Base-by-base conservation (phyloP, 2,329 filamentous ascomycete genomes). In the Paecilomyces niveus region DNA sequence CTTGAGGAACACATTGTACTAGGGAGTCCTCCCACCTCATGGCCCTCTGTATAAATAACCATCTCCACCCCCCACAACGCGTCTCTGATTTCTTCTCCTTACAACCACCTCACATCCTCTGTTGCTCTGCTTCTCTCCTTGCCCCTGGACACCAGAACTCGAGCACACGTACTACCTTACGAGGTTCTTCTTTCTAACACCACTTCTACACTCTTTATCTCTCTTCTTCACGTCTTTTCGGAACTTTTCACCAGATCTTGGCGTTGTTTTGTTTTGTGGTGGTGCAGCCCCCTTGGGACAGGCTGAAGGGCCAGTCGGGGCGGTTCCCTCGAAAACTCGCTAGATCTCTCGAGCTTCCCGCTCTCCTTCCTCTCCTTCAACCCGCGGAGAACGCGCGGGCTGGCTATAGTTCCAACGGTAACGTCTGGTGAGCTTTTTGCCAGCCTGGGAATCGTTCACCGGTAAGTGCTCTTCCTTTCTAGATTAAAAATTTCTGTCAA, bases 341-440 rank as follows among this genome's bases (percentile, higher is more conserved):
- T 59, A 35, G 54, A 63, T 64, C 63, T 65, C 66, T 45, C 66
- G 63, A 65, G 62, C 64, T 64, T 45, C 63, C 62, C 64, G 63
- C 63, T 58, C 57, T 64, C 58, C 58, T 53, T 66, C 63, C 60
- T 61, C 62, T 60, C 60, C 58, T 61, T 62, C 65, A 67, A 67
- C 68, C 67, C 63, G 66, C 66, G 64, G 62, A 67, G 63, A 59
- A 65, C 67, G 65, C 65, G 65, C 65, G 67, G 68, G 67, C 64
- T 67, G 64, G 64, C 68, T 65, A 67, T 65, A 62, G 64, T 63
- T 67, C 61, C 67, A 62, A 65, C 66, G 64, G 64, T 68, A 67
- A 68, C 67, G 66, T 65, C 65, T 66, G 65, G 66, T 66, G 62
- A 64, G 63, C 65, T 65, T 61, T 62, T 64, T 65, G 66, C 64